These are phyloP conservation scores for Monosporascus sp. DNA, from an alignment of 2,329 filamentous ascomycete species.

Conservation along the genomic window DNA sequence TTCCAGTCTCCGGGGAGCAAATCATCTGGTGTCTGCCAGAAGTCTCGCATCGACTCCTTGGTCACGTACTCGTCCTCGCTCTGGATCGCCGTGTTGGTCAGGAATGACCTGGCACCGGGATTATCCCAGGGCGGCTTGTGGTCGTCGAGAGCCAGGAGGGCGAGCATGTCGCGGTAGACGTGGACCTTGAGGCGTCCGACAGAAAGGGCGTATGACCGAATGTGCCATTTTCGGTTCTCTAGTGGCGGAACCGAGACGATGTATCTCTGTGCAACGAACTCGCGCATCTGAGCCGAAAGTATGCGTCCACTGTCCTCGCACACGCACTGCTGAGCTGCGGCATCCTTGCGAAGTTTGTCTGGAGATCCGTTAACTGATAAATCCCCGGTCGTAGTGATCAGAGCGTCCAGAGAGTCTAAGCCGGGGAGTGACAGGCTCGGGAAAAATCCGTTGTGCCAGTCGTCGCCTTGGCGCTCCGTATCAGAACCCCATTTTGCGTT, in stretches of 20 bases:
- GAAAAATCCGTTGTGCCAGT: constrained; percentile 4
- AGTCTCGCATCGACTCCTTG: constrained; percentile 29
- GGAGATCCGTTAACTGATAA: constrained; percentile 1
- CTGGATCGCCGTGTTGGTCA: constrained; percentile 34
- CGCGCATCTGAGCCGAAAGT: constrained; percentile 30
- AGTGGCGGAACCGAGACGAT: constrained; percentile 26
- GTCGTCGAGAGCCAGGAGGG: constrained; percentile 27
- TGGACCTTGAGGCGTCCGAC: constrained; percentile 31
- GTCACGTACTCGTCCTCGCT: constrained; percentile 27
- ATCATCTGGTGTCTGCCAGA: constrained; percentile 24
- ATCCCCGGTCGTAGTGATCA: constrained; percentile 24
- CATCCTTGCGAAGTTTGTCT: not conserved
- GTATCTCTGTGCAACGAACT: constrained; percentile 33
- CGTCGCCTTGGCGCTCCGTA: constrained; percentile 1
- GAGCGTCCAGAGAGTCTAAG: constrained; percentile 22
- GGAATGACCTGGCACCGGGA: constrained; percentile 26
- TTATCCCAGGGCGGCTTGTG: constrained; percentile 32
- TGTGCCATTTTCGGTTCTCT: constrained; percentile 31
- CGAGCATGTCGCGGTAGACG: constrained; percentile 31
- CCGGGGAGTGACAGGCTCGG: constrained; percentile 21
- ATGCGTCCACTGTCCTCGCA: constrained; percentile 29
- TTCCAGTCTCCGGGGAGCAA: constrained; percentile 29
- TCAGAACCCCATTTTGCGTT: constrained; percentile 2
- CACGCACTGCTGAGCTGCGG: constrained; percentile 14
- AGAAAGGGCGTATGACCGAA: constrained; percentile 29